Percentiles rank a stretch among this genome's conserved stretches.
phyloP scores from a whole-genome alignment of 768 basidiomycete species.

The Kwoniella newhampshirensis region DNA sequence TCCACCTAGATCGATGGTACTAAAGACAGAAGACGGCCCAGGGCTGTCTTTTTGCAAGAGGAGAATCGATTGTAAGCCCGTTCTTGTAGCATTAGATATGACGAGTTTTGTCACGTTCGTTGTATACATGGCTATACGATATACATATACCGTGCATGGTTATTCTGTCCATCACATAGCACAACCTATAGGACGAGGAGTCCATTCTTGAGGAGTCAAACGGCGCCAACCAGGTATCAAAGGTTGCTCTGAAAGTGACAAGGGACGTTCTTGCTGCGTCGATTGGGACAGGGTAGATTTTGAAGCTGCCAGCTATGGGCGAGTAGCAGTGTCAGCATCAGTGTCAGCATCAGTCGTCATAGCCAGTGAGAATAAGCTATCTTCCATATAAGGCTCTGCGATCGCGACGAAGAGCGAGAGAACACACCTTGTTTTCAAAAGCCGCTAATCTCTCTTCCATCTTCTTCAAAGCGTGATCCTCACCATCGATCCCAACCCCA shows the following conservation, averaged over 20 bases:
- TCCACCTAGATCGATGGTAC: no score
- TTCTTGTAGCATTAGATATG: no score
- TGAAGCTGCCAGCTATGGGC: background rate
- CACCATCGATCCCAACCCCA: background rate
- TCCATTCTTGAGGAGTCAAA: conserved; percentile 9
- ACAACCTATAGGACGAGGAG: conserved; percentile 14
- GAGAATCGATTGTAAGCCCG: no score
- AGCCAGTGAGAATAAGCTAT: no score
- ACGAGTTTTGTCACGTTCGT: no score
- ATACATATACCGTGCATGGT: conserved; percentile 4
- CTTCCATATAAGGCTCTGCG: no score
- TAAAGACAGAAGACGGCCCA: background rate
- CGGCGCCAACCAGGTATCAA: conserved; percentile 12
- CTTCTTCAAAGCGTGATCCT: background rate
- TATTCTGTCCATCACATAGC: background rate
- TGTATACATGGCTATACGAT: background rate
- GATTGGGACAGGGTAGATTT: background rate
- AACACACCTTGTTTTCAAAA: conserved; percentile 13
- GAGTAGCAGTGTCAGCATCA: background rate
- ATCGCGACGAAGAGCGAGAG: no score
- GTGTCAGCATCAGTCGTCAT: no score
- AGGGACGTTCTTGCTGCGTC: no score
- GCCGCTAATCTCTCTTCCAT: conserved; percentile 21
- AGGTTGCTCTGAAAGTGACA: background rate
- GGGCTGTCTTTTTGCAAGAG: no score